These are phyloP conservation scores for Zalaria obscura DNA, from an alignment of 2,329 filamentous ascomycete genomes.

Conservation along the genomic window DNA sequence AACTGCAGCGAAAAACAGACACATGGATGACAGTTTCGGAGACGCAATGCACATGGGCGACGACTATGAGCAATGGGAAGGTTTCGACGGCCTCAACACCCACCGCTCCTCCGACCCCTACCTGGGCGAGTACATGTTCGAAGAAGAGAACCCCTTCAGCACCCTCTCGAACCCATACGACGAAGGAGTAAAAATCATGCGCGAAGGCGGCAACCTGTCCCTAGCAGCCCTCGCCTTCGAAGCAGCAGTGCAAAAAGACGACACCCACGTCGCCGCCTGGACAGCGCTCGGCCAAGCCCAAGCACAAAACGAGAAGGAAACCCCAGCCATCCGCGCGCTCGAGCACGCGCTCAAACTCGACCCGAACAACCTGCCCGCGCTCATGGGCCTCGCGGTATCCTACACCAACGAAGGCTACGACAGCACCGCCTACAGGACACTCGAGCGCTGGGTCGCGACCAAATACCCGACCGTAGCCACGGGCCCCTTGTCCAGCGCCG, in stretches of 20 bases:
- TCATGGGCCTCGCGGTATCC: slow-evolving; percentile 91
- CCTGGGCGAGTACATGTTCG: slow-evolving; percentile 84
- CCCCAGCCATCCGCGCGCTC: slow-evolving; percentile 82
- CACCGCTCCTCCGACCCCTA: slow-evolving; percentile 50
- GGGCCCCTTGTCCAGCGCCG: no score
- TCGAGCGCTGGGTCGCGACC: slow-evolving; percentile 92
- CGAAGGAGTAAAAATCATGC: slow-evolving; percentile 85
- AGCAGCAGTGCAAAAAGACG: slow-evolving; percentile 81
- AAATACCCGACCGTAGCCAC: slow-evolving; percentile 78
- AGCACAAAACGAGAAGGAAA: slow-evolving; percentile 97
- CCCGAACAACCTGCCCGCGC: slow-evolving; percentile 68
- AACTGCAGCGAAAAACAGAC: slow-evolving; percentile 54
- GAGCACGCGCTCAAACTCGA: slow-evolving; percentile 85
- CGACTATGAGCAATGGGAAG: slow-evolving; percentile 68
- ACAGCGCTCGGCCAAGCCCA: slow-evolving; percentile 82
- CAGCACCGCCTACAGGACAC: slow-evolving; percentile 84
- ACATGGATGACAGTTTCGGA: slow-evolving; percentile 48
- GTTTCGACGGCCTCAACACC: slow-evolving; percentile 55
- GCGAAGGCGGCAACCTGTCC: slow-evolving; percentile 84
- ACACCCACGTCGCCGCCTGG: slow-evolving; percentile 84
- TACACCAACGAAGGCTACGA: slow-evolving; percentile 99
- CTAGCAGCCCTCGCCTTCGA: slow-evolving; percentile 90
- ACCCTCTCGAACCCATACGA: slow-evolving; percentile 74
- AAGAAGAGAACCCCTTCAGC: slow-evolving; percentile 83
- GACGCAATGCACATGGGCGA: slow-evolving; percentile 53